These are phyloP conservation scores for Saccharomyces cerevisiae DNA, from an alignment of 805 yeast genomes.

Conservation along the genomic window DNA sequence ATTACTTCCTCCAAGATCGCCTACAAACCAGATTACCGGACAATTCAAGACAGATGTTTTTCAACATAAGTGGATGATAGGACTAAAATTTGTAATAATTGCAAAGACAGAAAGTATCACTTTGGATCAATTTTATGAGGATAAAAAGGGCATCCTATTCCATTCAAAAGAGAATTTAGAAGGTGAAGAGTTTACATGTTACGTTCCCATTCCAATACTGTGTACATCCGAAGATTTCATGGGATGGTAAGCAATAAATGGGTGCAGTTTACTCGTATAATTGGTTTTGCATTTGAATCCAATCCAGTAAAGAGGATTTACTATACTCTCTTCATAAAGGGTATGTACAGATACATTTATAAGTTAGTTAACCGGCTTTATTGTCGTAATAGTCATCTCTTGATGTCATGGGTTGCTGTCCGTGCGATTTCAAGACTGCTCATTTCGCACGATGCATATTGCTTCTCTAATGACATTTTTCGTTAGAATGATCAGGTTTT, in stretches of 20 bases:
- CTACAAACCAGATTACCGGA: constrained; percentile 29
- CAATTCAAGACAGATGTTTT: constrained; percentile 37
- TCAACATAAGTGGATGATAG: constrained; percentile 33
- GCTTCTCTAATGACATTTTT: neutral
- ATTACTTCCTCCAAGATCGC: constrained; percentile 28
- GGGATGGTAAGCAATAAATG: constrained; percentile 31
- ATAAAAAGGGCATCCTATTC: constrained; percentile 30
- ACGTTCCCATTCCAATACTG: constrained; percentile 38
- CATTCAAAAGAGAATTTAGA: constrained; percentile 30
- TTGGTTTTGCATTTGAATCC: neutral
- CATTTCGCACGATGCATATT: neutral
- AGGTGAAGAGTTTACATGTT: constrained; percentile 37
- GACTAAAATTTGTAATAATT: constrained; percentile 32
- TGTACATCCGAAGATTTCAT: constrained; percentile 42
- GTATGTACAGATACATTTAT: neutral
- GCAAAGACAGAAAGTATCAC: constrained; percentile 12
- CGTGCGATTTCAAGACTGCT: neutral
- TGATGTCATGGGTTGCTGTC: neutral
- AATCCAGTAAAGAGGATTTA: neutral
- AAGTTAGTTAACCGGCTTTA: neutral
- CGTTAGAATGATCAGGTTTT: neutral
- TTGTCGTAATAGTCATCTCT: neutral
- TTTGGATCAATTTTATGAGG: constrained; percentile 28
- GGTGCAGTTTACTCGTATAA: neutral
- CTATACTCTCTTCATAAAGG: neutral